A percentile compares a stretch with the other conserved stretches of the same genome.
phyloP scores from a whole-genome alignment of 2,329 filamentous ascomycete genomes.

The Coniochaeta sp. region DNA sequence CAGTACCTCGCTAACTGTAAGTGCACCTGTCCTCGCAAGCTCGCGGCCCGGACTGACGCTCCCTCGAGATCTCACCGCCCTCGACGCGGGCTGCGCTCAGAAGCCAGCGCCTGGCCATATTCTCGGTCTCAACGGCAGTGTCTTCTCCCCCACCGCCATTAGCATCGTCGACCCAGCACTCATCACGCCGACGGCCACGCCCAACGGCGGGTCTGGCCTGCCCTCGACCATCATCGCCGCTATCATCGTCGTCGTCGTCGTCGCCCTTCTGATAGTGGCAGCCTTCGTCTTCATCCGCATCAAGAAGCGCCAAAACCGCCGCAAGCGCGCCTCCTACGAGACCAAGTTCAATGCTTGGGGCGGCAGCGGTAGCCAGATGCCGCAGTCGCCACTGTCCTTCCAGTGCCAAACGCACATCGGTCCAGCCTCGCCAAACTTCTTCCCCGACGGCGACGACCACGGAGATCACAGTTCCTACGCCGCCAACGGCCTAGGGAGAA shows the following conservation, averaged over 20 bases:
- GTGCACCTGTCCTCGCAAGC: conserved; percentile 8
- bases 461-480: conserved; percentile 11
- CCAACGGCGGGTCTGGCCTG: conserved; percentile 14
- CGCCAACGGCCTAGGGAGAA: conserved; percentile 5
- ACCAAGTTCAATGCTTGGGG: conserved; percentile 16
- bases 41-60: conserved; percentile 1
- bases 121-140: conserved; percentile 19
- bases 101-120: conserved; percentile 24
- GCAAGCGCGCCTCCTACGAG: conserved; percentile 18
- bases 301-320: conserved; percentile 35
- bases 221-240: conserved; percentile 34
- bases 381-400: conserved; percentile 42
- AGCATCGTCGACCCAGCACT: conserved; percentile 25
- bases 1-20: conserved; percentile 43
- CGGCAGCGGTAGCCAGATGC: conserved; percentile 20
- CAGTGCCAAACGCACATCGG: conserved; percentile 40
- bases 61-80: conserved; percentile 38
- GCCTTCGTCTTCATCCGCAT: conserved; percentile 35
- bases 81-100: conserved; percentile 44
- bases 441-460: conserved; percentile 19
- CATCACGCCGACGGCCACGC: conserved; percentile 6
- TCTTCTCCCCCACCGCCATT: conserved; percentile 20
- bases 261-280: conserved; percentile 26
- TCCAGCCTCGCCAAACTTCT: conserved; percentile 29
- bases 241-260: conserved; percentile 31